These are phyloP conservation scores for Flueggea neowawraea DNA, from an alignment of 441 rosid genomes.

Conservation along the genomic window DNA sequence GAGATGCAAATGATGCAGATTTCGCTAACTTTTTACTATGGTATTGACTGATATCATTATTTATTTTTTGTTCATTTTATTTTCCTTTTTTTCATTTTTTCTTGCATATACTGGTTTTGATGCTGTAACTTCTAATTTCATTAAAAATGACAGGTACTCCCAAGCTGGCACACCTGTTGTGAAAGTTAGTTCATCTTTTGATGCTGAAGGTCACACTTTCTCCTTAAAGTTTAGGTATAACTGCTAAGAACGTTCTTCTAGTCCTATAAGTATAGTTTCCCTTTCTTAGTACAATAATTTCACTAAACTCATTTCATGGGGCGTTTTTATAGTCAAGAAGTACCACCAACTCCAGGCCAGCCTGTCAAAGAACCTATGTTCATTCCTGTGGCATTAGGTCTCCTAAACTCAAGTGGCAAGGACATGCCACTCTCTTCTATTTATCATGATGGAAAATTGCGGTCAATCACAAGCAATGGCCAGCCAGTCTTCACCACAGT, in stretches of 20 bases:
- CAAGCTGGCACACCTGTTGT: conserved; percentile 97
- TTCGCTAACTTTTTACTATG: conserved; percentile 90
- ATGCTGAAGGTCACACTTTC: conserved; percentile 70
- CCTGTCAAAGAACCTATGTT: conserved; percentile 89
- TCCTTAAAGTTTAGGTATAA: conserved; percentile 85
- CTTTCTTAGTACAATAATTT: conserved; percentile 2
- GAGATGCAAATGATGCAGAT: conserved; percentile 94
- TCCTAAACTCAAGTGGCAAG: conserved; percentile 76
- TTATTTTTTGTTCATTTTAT: background rate
- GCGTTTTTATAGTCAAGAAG: conserved; percentile 65
- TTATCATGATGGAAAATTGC: conserved; percentile 58
- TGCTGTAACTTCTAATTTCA: conserved; percentile 6
- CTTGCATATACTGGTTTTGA: conserved; percentile 9
- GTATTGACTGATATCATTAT: conserved; percentile 21
- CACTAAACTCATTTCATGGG: background rate
- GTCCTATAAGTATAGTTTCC: background rate
- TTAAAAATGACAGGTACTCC: conserved; percentile 66
- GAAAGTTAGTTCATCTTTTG: conserved; percentile 74
- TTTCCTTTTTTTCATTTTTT: background rate
- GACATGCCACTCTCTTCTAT: conserved; percentile 75
- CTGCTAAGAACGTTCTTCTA: conserved; percentile 1
- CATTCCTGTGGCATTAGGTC: conserved; percentile 83
- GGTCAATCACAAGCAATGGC: conserved; percentile 41
- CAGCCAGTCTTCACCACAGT: conserved; percentile 55
- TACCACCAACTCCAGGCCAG: conserved; percentile 92